Evolutionary conservation across 2,329 filamentous ascomycete species (phyloP), one percentile per base, ranked within the genome.

Genomic region (Zymoseptoria tritici): DNA sequence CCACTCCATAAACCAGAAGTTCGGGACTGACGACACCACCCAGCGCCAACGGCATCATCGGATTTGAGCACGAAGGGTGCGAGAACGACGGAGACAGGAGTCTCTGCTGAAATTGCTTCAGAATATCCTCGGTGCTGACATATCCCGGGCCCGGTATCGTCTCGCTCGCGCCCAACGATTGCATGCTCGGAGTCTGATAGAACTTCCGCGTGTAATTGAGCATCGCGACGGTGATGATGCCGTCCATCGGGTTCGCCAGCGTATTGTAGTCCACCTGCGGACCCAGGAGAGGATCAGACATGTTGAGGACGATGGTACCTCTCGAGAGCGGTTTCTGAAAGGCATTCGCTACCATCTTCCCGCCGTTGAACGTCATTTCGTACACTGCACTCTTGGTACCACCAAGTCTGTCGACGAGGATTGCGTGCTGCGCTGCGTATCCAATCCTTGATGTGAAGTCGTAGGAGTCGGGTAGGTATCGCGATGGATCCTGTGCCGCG

Each of bases 201-300:
- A 74, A 74, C 21, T 62, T 57, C 4, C 76, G 67, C 22, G 73
- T 74, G 63, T 67, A 74, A 19, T 72, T 66, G 1, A 77, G 62
- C 54, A 73, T 70, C 42, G 72, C 71, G 0, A 71, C 66, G 0
- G 76, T 54, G 24, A 76, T 66, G n/a, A 67, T 63, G 5, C 67
- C 62, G 57, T 78, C 76, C 9, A 73, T 60, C 0, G 74, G 74
- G 59, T 76, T 74, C 29, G 70, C 64, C 13, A 46, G 16, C 36
- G 36, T 49, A 16, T 46, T 46, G 36, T 46, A 46, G 16, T 46
- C 36, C 11, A 46, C 36, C 36, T 46, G 36, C 36, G 36, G 36
- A 6, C 36, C 36, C 36, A 46, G 36, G 6, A 52, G 13, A 52
- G 50, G 21, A 19, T 22, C 21, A 22, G 24, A 52, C 24, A 52